A percentile compares a stretch with the other conserved stretches of the same genome.
phyloP scores from a whole-genome alignment of 257 asterid genomes.

The Rauvolfia tetraphylla region DNA sequence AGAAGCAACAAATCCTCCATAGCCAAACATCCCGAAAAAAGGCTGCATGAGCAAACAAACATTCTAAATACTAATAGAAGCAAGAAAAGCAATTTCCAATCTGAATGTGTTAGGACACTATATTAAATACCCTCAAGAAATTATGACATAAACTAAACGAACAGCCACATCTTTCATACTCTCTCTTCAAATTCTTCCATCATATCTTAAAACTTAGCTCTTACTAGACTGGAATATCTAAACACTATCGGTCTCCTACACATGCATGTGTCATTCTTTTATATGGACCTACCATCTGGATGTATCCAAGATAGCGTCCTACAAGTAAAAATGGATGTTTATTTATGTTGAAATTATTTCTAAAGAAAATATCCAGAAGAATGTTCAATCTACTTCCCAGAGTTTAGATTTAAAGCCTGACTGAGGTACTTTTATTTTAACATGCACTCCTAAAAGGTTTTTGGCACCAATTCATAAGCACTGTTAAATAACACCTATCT shows the following conservation, averaged over 20 bases:
- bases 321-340: neutral
- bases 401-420: neutral
- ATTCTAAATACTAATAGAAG: neutral
- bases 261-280: neutral
- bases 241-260: neutral
- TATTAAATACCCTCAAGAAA: too few relatives aligned
- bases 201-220: neutral
- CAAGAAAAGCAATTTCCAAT: neutral
- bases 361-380: neutral
- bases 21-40: constrained; percentile 81
- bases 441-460: too few relatives aligned
- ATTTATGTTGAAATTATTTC: neutral
- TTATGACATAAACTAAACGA: neutral
- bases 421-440: neutral
- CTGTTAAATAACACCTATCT: neutral
- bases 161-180: neutral
- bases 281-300: neutral
- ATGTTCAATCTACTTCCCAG: neutral
- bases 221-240: neutral
- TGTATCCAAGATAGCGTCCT: neutral
- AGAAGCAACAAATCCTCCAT: constrained; percentile 75
- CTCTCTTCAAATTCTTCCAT: neutral
- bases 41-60: constrained; percentile 48
- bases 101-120: neutral
- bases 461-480: neutral